These are phyloP conservation scores for Candida endomychidarum DNA, from an alignment of 805 yeast genomes.

Conservation along the genomic window DNA sequence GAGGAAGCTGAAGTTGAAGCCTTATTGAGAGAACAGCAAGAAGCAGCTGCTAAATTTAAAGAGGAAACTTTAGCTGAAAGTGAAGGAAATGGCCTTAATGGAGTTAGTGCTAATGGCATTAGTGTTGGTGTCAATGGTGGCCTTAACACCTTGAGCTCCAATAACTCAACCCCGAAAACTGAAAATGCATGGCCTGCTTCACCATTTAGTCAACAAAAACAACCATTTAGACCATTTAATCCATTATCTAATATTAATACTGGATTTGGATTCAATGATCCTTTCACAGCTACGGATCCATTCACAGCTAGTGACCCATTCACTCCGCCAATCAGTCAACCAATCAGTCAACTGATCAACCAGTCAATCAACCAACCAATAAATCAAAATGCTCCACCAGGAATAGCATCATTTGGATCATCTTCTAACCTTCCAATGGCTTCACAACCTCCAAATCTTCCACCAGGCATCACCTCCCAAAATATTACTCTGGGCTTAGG, in stretches of 20 bases:
- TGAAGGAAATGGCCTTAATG: neutral
- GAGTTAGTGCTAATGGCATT: neutral
- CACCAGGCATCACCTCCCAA: too few relatives aligned
- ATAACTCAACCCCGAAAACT: slow-evolving; percentile 5
- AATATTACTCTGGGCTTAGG: slow-evolving; percentile 4
- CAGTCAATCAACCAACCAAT: too few relatives aligned
- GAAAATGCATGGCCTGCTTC: slow-evolving; percentile 10
- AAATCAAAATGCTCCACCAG: slow-evolving; percentile 1
- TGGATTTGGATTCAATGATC: neutral
- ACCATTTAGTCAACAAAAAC: slow-evolving; percentile 2
- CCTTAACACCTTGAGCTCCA: slow-evolving; percentile 1
- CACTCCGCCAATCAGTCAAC: neutral
- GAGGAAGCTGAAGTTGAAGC: slow-evolving; percentile 12
- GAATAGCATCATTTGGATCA: slow-evolving; percentile 6
- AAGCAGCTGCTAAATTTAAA: slow-evolving; percentile 5
- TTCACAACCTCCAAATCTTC: too few relatives aligned
- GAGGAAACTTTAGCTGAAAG: slow-evolving; percentile 1
- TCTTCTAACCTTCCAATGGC: slow-evolving; percentile 1
- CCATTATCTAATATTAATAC: neutral
- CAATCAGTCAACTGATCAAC: too few relatives aligned
- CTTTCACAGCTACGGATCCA: neutral
- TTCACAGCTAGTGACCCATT: slow-evolving; percentile 11
- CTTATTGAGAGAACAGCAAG: slow-evolving; percentile 10
- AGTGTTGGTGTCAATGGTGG: neutral
- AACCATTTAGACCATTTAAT: slow-evolving; percentile 9